phyloP scores from a whole-genome alignment of 768 basidiomycete species.

The Kwoniella shandongensis region DNA sequence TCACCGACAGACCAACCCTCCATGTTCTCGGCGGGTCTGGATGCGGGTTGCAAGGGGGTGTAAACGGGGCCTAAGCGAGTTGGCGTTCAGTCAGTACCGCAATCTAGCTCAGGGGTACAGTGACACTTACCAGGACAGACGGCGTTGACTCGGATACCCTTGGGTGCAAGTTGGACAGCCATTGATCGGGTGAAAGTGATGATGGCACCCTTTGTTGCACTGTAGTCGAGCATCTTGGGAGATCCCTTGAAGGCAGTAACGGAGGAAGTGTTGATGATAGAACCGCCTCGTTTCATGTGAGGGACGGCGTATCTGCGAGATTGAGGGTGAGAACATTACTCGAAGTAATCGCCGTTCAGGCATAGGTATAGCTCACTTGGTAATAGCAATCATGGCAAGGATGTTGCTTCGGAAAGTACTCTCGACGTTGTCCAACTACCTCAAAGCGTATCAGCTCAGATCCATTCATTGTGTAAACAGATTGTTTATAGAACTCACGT shows the following conservation, averaged over 20 bases:
- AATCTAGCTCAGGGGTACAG: not conserved
- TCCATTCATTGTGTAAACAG: not conserved
- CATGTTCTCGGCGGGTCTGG: slow-evolving; percentile 62
- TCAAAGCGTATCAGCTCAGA: slow-evolving; percentile 2
- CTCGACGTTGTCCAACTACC: slow-evolving; percentile 58
- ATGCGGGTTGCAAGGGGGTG: slow-evolving; percentile 64
- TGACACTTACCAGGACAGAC: slow-evolving; percentile 52
- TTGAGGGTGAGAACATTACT: not conserved
- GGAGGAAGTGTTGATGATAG: slow-evolving; percentile 65
- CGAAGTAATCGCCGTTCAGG: not conserved
- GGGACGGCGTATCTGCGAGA: slow-evolving; percentile 59
- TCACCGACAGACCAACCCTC: slow-evolving; percentile 59
- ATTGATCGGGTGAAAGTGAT: slow-evolving; percentile 62
- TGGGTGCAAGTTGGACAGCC: slow-evolving; percentile 60
- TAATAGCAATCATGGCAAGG: slow-evolving; percentile 62
- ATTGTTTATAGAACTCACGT: slow-evolving; percentile 39
- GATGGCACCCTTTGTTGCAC: slow-evolving; percentile 65
- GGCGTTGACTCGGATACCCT: slow-evolving; percentile 63
- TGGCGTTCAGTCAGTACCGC: not conserved
- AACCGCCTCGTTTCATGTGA: slow-evolving; percentile 62
- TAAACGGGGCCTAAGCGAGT: slow-evolving; percentile 60
- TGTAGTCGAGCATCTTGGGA: slow-evolving; percentile 58
- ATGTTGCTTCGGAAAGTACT: slow-evolving; percentile 64
- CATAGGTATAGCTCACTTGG: slow-evolving; percentile 52
- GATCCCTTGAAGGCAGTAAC: slow-evolving; percentile 56